Base-by-base conservation (phyloP, 495 filamentous ascomycete species). In the Parathielavia appendiculata region DNA sequence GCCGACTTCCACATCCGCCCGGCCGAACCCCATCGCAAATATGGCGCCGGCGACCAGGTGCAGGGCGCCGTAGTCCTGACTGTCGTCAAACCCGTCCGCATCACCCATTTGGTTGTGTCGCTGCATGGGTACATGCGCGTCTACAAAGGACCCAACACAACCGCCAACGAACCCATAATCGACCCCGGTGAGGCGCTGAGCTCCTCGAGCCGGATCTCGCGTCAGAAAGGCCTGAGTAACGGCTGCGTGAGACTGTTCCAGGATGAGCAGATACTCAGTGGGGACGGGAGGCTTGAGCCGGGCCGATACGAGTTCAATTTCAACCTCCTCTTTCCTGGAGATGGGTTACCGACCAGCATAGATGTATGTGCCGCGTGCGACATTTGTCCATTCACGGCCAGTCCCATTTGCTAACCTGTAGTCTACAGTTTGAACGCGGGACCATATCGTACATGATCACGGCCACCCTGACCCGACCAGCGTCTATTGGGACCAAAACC, bases 301-400 rank as follows among this genome's bases (percentile, higher is more conserved):
- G 89, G 91, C 13, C 79, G 88, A 50, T 98, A 96, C 68, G 88
- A 93, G 65, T 98, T 98, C 71, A 85, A 89, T 47, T 98, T 97
- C 58, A 90, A 96, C 67, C 81, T 96, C 67, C 77, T 86, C 35
- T 81, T 83, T 50, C 91, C 95, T 12, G 76, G 80, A n/a, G 85
- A 87, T 63, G 81, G 85, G 10, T 76, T 97, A 47, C 93, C 93
- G 17, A 95, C 88, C 71, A 96, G 92, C 71, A 90, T 98, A 65
- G 91, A 93, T 74, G 92, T 96, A 80, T 63, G 88, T 81, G 34
- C 58, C 41, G 41, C 52, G 41, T 47, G 40, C 43, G 14, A 11
- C 36, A 12, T 46, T 36, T 32, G 48, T 50, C 23, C 38, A 46
- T 30, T 17, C 52, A 30, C 30, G 1, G 26, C 14, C 47, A 54